Conservation (phyloP, 768 basidiomycete genomes). For the Boletales sp. region DNA sequence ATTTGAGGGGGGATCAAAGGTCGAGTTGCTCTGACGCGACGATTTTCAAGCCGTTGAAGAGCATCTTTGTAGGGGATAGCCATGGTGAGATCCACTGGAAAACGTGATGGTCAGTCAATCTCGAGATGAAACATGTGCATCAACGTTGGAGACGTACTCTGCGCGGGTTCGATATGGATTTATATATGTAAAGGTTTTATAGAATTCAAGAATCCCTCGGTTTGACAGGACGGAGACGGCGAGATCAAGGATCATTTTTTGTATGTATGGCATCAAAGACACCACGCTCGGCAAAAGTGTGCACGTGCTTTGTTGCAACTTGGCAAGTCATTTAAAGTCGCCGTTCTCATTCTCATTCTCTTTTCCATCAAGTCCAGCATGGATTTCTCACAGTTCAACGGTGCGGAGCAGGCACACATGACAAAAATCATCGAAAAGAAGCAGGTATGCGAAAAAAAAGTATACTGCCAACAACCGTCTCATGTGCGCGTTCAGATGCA, state of each 20-base stretch:
- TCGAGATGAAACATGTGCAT: constrained; percentile 12
- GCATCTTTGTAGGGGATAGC: constrained; percentile 78
- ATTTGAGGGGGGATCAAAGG: constrained; percentile 95
- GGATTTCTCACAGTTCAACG: constrained; percentile 90
- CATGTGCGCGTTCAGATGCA: constrained; percentile 68
- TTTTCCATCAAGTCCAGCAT: constrained; percentile 37
- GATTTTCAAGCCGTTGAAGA: constrained; percentile 77
- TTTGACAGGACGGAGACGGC: no score
- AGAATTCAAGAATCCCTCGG: no score
- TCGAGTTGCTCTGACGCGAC: constrained; percentile 79
- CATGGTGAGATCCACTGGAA: constrained; percentile 48
- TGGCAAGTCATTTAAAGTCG: no score
- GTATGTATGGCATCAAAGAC: not conserved
- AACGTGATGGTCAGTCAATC: constrained; percentile 8
- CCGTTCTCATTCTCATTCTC: not conserved
- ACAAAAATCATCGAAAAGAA: constrained; percentile 92
- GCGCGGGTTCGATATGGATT: not conserved
- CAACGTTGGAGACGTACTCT: constrained; percentile 17
- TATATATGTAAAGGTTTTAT: no score
- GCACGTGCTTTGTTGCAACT: constrained; percentile 3
- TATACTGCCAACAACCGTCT: not conserved
- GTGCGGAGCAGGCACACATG: constrained; percentile 95
- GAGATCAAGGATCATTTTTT: no score
- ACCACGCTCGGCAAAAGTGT: constrained; percentile 2
- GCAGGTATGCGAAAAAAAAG: constrained; percentile 55